Conservation (phyloP, 768 basidiomycete genomes). For the Lanmaoa pseudosensibilis region DNA sequence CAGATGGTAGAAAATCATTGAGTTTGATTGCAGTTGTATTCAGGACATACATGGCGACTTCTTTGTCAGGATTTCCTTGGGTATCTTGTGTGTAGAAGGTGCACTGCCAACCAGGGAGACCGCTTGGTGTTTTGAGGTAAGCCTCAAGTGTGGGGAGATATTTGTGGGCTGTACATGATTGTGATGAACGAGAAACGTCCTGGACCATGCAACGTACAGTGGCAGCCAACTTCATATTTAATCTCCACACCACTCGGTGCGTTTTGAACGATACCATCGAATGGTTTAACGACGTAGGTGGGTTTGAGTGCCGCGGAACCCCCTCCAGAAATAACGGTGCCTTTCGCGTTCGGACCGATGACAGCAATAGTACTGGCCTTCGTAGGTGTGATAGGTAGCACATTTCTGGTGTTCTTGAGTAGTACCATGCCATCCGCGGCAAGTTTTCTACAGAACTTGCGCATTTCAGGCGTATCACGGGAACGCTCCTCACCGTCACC, state of each 20-base stretch:
- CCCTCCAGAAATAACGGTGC: not conserved
- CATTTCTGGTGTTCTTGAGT: not conserved
- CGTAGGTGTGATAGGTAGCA: not conserved
- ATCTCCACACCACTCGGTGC: not conserved
- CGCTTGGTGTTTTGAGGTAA: not conserved
- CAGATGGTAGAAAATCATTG: not conserved
- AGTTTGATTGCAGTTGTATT: not conserved
- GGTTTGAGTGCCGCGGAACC: not conserved
- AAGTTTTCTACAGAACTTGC: not conserved
- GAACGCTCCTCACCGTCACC: not conserved
- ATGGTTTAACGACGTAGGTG: not conserved
- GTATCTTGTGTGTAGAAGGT: not conserved
- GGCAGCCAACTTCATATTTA: not conserved
- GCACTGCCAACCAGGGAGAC: not conserved
- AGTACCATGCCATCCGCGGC: not conserved
- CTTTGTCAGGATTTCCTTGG: not conserved
- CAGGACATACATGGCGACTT: not conserved
- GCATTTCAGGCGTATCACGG: not conserved
- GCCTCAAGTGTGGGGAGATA: not conserved
- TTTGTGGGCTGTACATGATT: not conserved
- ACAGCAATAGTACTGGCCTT: not conserved
- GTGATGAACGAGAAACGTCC: not conserved
- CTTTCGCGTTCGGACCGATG: not conserved
- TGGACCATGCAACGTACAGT: not conserved
- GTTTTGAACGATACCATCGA: not conserved